Percentiles rank a stretch among this genome's conserved stretches.
phyloP scores from a whole-genome alignment of 164 flowering plant genomes.

The Euptelea pleiosperma region DNA sequence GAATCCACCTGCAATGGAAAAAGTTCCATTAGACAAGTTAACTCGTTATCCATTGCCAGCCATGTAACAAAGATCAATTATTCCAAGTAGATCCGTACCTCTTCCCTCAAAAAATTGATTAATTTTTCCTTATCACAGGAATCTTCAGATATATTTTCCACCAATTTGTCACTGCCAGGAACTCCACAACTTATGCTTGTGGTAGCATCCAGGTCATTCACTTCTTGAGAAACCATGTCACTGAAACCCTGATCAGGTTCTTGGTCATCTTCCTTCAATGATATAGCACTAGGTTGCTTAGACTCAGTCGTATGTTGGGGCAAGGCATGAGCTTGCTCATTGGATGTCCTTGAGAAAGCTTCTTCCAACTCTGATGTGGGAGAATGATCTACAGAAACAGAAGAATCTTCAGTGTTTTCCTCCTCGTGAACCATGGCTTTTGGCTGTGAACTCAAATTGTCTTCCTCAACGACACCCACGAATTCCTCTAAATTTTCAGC shows the following conservation, averaged over 20 bases:
- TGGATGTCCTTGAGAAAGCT: slow-evolving; percentile 5
- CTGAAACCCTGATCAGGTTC: slow-evolving; percentile 13
- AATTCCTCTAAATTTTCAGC: slow-evolving; percentile 20
- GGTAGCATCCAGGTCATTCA: slow-evolving; percentile 19
- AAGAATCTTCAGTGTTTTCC: slow-evolving; percentile 25
- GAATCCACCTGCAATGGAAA: slow-evolving; percentile 49
- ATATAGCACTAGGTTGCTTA: slow-evolving; percentile 15
- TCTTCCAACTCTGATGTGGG: slow-evolving; percentile 29
- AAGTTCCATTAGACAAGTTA: neutral
- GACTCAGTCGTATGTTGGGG: slow-evolving; percentile 12
- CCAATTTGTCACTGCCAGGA: slow-evolving; percentile 7
- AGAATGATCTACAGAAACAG: slow-evolving; percentile 21
- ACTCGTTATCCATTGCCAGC: neutral
- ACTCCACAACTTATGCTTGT: slow-evolving; percentile 9
- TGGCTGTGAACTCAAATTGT: slow-evolving; percentile 14
- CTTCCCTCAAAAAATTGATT: slow-evolving; percentile 44
- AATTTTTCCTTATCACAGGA: slow-evolving; percentile 31
- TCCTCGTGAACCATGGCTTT: slow-evolving; percentile 9
- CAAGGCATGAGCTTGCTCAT: slow-evolving; percentile 10
- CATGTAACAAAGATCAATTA: neutral
- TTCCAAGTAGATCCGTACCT: slow-evolving; percentile 42
- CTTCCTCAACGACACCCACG: slow-evolving; percentile 16
- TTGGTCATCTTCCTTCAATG: slow-evolving; percentile 23
- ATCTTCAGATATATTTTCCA: slow-evolving; percentile 18
- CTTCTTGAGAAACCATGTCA: slow-evolving; percentile 16